phyloP scores from a whole-genome alignment of 768 basidiomycete species.

The Mycena crocata region DNA sequence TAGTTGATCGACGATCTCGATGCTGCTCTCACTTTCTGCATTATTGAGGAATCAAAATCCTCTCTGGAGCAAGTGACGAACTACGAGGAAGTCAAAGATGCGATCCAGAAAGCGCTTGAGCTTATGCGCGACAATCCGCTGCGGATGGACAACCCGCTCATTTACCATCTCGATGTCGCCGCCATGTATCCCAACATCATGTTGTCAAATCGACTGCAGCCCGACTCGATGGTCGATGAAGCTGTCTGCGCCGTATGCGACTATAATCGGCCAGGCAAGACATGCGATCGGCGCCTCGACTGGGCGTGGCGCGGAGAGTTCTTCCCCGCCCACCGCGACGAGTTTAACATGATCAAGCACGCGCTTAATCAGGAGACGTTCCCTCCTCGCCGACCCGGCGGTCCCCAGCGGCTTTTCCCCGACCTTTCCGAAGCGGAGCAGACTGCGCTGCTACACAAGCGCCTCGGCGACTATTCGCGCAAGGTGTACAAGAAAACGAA shows the following conservation, averaged over 20 bases:
- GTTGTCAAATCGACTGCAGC: conserved; percentile 98
- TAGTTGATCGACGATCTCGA: conserved; percentile 96
- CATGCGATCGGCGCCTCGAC: conserved; percentile 90
- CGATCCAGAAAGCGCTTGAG: conserved; percentile 84
- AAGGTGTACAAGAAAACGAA: conserved; percentile 99
- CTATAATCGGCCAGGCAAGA: conserved; percentile 95
- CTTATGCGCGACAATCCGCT: conserved; percentile 91
- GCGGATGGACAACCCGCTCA: conserved; percentile 91
- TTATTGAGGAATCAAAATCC: conserved; percentile 85
- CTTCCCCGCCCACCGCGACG: conserved; percentile 96
- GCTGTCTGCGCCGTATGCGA: conserved; percentile 98
- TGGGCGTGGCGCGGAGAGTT: conserved; percentile 99
- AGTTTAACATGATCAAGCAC: conserved; percentile 98
- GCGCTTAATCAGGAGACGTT: conserved; percentile 96
- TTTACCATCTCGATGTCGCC: conserved; percentile 98
- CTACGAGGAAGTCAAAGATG: conserved; percentile 90
- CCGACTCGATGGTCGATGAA: conserved; percentile 97
- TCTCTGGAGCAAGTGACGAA: conserved; percentile 89
- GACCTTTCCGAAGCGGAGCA: conserved; percentile 90
- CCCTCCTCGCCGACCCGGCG: conserved; percentile 81
- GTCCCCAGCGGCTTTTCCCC: conserved; percentile 80
- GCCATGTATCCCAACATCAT: conserved; percentile 99
- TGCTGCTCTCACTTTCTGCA: conserved; percentile 89
- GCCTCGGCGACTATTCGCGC: conserved; percentile 97
- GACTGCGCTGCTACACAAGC: conserved; percentile 92